A percentile compares a stretch with the other conserved stretches of the same genome.
These are phyloP conservation scores for Russula abietina DNA, from an alignment of 768 basidiomycete species.

Conservation along the genomic window DNA sequence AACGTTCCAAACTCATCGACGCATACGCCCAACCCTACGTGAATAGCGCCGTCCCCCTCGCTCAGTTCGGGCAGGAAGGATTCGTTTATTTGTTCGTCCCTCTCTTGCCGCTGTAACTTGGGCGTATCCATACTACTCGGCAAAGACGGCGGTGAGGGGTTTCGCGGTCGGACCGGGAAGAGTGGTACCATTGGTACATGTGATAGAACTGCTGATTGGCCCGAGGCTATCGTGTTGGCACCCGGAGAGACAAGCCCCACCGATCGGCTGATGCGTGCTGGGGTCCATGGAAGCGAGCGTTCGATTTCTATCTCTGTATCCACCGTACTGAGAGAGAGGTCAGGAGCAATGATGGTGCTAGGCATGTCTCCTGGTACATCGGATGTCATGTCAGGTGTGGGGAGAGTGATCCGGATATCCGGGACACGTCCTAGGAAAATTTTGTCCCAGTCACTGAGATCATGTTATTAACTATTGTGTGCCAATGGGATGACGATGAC, in stretches of 20 bases:
- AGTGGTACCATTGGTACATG: neutral
- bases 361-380: constrained; percentile 18
- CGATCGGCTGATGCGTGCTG: neutral
- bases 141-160: constrained; percentile 21
- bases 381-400: constrained; percentile 14
- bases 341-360: constrained; percentile 17
- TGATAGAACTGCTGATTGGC: constrained; percentile 15
- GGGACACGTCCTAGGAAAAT: constrained; percentile 8
- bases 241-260: constrained; percentile 13
- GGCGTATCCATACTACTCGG: neutral
- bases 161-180: constrained; percentile 3
- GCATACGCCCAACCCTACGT: constrained; percentile 3
- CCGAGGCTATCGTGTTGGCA: constrained; percentile 16
- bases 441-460: constrained; percentile 18
- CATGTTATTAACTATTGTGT: neutral
- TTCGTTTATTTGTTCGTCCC: neutral
- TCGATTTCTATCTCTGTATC: constrained; percentile 15
- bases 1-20: constrained; percentile 24
- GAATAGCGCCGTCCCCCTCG: constrained; percentile 2
- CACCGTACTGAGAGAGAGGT: constrained; percentile 9
- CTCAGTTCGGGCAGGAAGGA: constrained; percentile 19
- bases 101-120: neutral
- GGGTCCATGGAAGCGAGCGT: constrained; percentile 13
- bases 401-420: constrained; percentile 20
- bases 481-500: neutral